Base-by-base conservation (phyloP, 2,329 filamentous ascomycete species). In the Coniella lustricola region DNA sequence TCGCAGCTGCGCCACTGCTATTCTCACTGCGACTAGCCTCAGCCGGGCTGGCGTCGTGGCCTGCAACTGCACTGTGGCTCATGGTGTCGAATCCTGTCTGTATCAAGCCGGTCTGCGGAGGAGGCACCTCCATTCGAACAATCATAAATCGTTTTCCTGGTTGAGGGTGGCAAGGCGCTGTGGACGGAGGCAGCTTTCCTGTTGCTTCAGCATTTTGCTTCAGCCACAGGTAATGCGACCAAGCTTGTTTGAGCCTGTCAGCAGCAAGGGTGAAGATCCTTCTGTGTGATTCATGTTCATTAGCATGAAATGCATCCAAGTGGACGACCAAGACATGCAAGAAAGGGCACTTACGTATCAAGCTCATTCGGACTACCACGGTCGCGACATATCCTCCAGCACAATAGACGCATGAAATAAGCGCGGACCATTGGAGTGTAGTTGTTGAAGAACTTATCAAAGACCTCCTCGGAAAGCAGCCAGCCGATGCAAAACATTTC, bases 391-490 rank as follows among this genome's bases (percentile, higher is more conserved):
- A 96, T 72, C 51, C 90, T 81, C 90, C 90, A 96, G 66, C 89
- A 95, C 18, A 95, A 67, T 43, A 96, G 70, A 40, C 90, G 87
- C 78, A 95, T 93, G 62, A 85, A 96, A 64, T 95, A 96, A 13
- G 89, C 85, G 52, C 90, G 80, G 18, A 95, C 88, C 90, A 95
- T 95, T 0, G 90, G 89, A 60, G 88, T 95, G 90, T 90, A 95
- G 60, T 95, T 89, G 60, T 86, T 91, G 68, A 95, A 96, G 53
- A 89, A 82, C 52, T 79, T 81, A 60, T 87, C 81, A 62, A 95
- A 95, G 2, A 85, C 77, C 21, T 82, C 74, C 46, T 86, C 82
- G 7, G 82, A 77, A 12, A 96, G 70, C 34, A 96, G 68, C 72
- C 93, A 90, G 18, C 82, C 79, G 22, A 85, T 59, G 61, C 87